These are phyloP conservation scores for Psidium guajava DNA, from an alignment of 345 rosid genomes.

Conservation along the genomic window DNA sequence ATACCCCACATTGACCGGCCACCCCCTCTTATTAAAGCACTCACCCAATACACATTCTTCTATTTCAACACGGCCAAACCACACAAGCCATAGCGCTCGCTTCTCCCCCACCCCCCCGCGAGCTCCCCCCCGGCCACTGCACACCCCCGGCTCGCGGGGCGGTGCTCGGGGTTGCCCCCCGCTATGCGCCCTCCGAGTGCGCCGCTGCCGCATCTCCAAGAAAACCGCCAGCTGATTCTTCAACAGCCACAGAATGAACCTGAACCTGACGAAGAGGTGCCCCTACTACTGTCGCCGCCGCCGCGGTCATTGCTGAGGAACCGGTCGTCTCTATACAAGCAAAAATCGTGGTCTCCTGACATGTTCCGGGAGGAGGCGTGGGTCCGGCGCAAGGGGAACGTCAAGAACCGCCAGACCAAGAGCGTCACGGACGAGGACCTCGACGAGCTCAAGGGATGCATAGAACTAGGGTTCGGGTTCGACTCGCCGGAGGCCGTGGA, in stretches of 20 bases:
- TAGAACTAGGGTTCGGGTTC: conserved; percentile 82
- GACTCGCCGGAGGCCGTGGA: conserved; percentile 55
- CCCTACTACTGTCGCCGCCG: neutral
- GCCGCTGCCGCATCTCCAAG: neutral
- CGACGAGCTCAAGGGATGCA: conserved; percentile 85
- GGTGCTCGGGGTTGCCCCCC: neutral
- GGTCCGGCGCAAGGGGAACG: conserved; percentile 53
- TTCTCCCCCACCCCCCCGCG: neutral
- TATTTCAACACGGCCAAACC: neutral
- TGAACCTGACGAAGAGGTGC: neutral
- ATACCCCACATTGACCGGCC: neutral
- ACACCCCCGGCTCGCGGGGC: neutral
- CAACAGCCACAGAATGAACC: neutral
- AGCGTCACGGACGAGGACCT: conserved; percentile 90
- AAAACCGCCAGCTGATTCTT: neutral
- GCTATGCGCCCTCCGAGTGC: neutral
- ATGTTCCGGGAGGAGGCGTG: conserved; percentile 75
- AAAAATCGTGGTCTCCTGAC: conserved; percentile 90
- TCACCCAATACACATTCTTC: neutral
- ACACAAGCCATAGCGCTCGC: neutral
- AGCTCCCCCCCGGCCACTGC: neutral
- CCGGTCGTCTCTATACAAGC: conserved; percentile 41
- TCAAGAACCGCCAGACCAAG: conserved; percentile 38
- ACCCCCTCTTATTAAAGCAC: neutral
- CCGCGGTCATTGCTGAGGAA: neutral